phyloP scores from a whole-genome alignment of 225 moss, liverwort and hornwort species.

The Sphagnum contortum region DNA sequence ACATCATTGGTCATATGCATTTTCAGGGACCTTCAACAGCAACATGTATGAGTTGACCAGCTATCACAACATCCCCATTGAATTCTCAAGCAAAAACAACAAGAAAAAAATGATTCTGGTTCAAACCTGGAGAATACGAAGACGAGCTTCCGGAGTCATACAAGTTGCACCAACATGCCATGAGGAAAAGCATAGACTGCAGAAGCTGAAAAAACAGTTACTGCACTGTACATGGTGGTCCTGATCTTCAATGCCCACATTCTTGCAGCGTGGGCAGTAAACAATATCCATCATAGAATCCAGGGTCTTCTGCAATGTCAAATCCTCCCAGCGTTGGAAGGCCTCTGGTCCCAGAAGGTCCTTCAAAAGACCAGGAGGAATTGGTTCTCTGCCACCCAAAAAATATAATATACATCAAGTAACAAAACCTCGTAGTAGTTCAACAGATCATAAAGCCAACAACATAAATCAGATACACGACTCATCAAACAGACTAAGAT shows the following conservation, averaged over 20 bases:
- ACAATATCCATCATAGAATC: constrained; percentile 72
- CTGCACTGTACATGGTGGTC: constrained; percentile 69
- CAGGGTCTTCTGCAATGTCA: constrained; percentile 51
- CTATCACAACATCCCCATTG: no score
- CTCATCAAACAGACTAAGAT: no score
- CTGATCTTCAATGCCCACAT: constrained; percentile 56
- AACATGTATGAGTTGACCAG: no score
- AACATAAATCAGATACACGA: no score
- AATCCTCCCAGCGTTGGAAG: constrained; percentile 57
- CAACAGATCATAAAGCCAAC: no score
- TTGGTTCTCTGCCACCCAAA: constrained; percentile 14
- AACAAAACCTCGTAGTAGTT: no score
- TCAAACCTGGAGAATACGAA: constrained; percentile 39
- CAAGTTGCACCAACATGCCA: constrained; percentile 71
- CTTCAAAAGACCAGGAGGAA: constrained; percentile 41
- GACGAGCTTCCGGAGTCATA: constrained; percentile 51
- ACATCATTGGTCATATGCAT: no score
- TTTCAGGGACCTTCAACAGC: no score
- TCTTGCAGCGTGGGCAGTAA: constrained; percentile 65
- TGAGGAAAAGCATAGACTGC: constrained; percentile 51
- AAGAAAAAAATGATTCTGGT: no score
- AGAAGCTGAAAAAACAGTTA: constrained; percentile 66
- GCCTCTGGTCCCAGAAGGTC: constrained; percentile 41
- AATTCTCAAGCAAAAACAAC: no score
- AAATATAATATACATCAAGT: no score